Conservation (phyloP, 768 basidiomycete genomes). For the Lentinula detonsa region DNA sequence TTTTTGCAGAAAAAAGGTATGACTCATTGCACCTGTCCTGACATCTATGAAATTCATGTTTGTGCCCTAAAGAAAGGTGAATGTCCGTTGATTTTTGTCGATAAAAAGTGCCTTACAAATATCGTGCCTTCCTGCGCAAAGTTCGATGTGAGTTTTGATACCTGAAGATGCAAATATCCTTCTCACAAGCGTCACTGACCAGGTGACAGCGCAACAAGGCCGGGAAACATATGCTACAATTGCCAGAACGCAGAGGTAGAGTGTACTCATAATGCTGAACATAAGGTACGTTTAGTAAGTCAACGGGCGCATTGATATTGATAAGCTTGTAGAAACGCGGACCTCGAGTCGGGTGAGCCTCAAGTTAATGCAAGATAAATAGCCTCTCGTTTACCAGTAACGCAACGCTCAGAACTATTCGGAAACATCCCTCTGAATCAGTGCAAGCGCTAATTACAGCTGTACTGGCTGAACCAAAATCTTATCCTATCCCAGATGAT, state of each 20-base stretch:
- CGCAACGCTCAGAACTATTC: neutral
- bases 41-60: neutral
- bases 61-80: neutral
- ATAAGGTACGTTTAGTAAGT: neutral
- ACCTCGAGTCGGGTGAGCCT: neutral
- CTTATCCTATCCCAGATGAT: neutral
- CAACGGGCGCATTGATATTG: neutral
- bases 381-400: neutral
- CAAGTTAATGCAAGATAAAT: neutral
- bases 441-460: slow-evolving; percentile 3
- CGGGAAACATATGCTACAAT: neutral
- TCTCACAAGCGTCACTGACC: neutral
- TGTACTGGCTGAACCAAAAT: neutral
- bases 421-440: slow-evolving; percentile 3
- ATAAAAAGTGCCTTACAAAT: neutral
- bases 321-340: neutral
- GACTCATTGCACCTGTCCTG: too few relatives aligned
- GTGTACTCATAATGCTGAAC: slow-evolving; percentile 1
- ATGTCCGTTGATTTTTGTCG: neutral
- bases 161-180: too few relatives aligned
- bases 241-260: slow-evolving; percentile 2
- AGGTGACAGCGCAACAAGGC: slow-evolving; percentile 1
- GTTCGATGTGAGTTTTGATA: neutral
- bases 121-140: neutral
- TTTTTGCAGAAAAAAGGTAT: neutral